Base-by-base conservation (phyloP, 768 basidiomycete genomes). In the Mrakia gelida region DNA sequence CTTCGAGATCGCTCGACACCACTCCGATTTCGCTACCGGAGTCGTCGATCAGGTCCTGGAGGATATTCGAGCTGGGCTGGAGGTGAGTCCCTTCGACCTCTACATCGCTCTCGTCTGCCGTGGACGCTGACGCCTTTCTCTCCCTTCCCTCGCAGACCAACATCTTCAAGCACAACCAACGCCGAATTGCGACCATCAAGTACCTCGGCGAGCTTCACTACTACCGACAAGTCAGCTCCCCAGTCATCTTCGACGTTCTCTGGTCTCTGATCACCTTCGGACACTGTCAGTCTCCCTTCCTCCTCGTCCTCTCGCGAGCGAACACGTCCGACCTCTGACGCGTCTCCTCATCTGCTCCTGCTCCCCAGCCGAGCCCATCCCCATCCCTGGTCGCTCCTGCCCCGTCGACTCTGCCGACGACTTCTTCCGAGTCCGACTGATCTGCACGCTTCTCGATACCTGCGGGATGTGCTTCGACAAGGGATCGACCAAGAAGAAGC, bases 381-480 rank as follows among this genome's bases (percentile, higher is more conserved):
- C 95, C 9, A 83, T 93, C 26, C 96, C 94, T 3, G 89, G 90
- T 70, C 90, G 92, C 80, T 83, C 87, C 7, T 92, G 90, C 80
- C 85, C 90, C 4, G 87, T 97, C 75, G 97, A 99, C 83, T 91
- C 92, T 87, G 92, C 93, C 0, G 93, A 98, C 84, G 97, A 99
- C 83, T 98, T 92, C 85, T 99, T 99, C 89, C 90, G 97, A 49
- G 84, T 98, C 76, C 88, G 97, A 18, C 88, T 99, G 73, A 89
- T 96, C 63, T 98, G 97, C 83, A 92, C 92, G 10, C 86, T 99
- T 56, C 87, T 99, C 28, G 96, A 98, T 84, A 94, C 95, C 0
- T 95, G 94, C 83, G 97, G 96, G 28, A 93, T 95, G 89, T 98
- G 96, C 85, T 98, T 99, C 84, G 96, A 98, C 84, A 90, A 91